These are phyloP conservation scores for Bidens hawaiensis DNA, from an alignment of 140 eudicot genomes.

Conservation along the genomic window DNA sequence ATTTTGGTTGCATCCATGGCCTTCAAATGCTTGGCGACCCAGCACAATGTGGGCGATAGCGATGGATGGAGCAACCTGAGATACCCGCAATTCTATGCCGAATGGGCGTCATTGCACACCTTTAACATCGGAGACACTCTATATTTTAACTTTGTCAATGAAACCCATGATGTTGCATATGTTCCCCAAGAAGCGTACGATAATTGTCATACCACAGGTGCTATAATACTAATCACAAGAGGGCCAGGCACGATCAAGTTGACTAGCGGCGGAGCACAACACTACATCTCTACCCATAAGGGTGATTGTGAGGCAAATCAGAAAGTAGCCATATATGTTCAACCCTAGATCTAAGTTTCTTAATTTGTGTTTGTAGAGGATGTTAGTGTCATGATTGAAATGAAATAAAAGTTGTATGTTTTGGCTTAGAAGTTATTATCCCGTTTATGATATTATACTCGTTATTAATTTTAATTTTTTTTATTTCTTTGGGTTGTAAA, in stretches of 20 bases:
- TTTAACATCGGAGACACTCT: slow-evolving; percentile 1
- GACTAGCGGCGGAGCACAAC: neutral
- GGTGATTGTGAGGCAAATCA: neutral
- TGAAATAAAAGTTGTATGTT: neutral
- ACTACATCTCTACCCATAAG: neutral
- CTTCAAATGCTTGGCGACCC: neutral
- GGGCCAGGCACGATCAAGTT: neutral
- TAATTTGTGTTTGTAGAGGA: no score
- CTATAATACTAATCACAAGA: neutral
- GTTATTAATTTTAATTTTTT: no score
- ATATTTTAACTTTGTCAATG: neutral
- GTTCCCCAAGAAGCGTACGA: slow-evolving; percentile 3
- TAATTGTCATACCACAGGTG: neutral
- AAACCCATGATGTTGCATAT: neutral
- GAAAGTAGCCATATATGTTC: neutral
- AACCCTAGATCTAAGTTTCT: neutral
- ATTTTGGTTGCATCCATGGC: slow-evolving; percentile 2
- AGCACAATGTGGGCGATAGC: neutral
- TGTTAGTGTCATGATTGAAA: neutral
- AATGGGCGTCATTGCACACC: slow-evolving; percentile 1
- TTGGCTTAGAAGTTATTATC: no score
- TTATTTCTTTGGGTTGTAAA: no score
- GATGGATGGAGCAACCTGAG: neutral
- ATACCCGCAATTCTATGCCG: neutral
- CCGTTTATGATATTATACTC: no score